Evolutionary conservation across 2,329 filamentous ascomycete species (phyloP).

Genomic region (Drechslera avenae): DNA sequence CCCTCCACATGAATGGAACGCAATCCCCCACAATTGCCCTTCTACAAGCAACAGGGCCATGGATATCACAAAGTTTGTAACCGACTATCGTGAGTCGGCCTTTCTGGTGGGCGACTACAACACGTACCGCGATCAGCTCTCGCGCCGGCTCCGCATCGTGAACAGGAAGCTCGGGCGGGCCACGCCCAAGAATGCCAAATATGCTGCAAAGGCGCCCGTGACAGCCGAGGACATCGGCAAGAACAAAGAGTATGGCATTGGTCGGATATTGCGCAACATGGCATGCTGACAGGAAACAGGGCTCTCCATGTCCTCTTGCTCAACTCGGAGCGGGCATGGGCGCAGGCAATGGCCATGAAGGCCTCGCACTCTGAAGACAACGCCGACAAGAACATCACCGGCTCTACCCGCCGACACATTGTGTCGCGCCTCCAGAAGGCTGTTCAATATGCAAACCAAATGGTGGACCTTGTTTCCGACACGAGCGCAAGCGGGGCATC

Average conservation of each 20-base stretch:
- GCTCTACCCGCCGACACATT: conserved; percentile 83
- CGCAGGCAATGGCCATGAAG: conserved; percentile 95
- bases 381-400: conserved; percentile 72
- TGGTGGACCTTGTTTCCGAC: conserved; percentile 70
- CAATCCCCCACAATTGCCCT: conserved; percentile 13
- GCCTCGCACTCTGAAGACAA: conserved; percentile 77
- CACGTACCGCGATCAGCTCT: conserved; percentile 79
- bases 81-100: conserved; percentile 78
- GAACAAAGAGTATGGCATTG: conserved; percentile 71
- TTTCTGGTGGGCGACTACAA: conserved; percentile 88
- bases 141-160: conserved; percentile 79
- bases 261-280: background rate
- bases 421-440: conserved; percentile 86
- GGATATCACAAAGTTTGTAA: conserved; percentile 88
- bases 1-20: conserved; percentile 22
- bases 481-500: conserved; percentile 67
- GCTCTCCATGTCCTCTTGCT: conserved; percentile 70
- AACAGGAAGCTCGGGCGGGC: conserved; percentile 84
- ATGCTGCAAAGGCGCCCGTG: conserved; percentile 70
- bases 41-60: conserved; percentile 55
- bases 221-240: conserved; percentile 75
- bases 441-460: conserved; percentile 68
- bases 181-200: conserved; percentile 87
- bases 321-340: conserved; percentile 89
- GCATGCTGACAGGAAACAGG: conserved; percentile 18